These are phyloP conservation scores for Solanum piurae DNA, from an alignment of 257 asterid genomes.

Conservation along the genomic window DNA sequence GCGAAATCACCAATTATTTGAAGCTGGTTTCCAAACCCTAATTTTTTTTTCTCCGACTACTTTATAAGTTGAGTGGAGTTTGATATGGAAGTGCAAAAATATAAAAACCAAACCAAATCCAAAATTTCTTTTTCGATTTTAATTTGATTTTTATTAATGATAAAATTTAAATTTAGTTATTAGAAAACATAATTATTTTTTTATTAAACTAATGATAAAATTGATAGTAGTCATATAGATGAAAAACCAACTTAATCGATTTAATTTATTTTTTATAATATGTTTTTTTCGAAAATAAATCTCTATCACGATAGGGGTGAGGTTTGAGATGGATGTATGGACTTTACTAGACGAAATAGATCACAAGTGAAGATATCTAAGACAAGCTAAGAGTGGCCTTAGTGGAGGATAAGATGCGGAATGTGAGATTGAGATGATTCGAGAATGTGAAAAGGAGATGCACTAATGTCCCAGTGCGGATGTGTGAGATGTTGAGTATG, in stretches of 20 bases:
- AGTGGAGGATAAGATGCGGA: neutral
- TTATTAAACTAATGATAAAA: neutral
- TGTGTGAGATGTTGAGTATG: neutral
- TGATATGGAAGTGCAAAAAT: neutral
- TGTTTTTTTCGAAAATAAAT: accelerated
- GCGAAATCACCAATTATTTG: neutral
- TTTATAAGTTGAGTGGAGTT: neutral
- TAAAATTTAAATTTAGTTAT: neutral
- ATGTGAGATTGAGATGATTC: neutral
- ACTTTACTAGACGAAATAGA: neutral
- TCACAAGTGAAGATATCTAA: neutral
- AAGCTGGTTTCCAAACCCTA: neutral
- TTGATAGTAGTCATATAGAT: neutral
- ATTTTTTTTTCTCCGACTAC: neutral
- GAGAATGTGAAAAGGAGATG: neutral
- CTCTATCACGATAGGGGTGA: neutral
- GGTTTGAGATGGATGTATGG: neutral
- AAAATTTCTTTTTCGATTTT: neutral
- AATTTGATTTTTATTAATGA: neutral
- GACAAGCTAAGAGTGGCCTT: neutral
- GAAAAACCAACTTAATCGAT: neutral
- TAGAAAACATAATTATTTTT: neutral
- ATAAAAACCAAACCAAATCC: neutral
- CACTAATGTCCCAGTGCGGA: accelerated
- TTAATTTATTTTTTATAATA: neutral